phyloP scores from a whole-genome alignment of 2,329 filamentous ascomycete species.

The Trichoderma sp. region DNA sequence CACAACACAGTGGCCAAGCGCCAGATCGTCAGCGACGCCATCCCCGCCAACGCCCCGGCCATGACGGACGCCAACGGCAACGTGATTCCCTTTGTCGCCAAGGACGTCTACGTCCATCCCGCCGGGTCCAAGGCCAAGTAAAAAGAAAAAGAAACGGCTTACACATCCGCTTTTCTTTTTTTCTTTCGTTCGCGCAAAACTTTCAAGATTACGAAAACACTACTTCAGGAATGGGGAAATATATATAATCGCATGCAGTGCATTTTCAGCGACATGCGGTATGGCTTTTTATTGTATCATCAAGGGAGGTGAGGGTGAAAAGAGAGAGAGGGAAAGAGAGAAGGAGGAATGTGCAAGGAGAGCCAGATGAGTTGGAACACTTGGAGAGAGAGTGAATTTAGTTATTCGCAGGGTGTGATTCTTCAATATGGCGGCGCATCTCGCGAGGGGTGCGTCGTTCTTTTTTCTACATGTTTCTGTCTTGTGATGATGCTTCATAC shows the following conservation, averaged over 20 bases:
- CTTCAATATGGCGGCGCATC: constrained; percentile 16
- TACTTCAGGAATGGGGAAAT: neutral
- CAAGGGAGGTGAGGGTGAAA: neutral
- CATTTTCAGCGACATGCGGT: neutral
- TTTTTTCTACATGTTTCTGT: neutral
- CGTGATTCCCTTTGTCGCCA: constrained; percentile 49
- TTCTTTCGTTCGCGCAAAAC: neutral
- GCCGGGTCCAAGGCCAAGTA: neutral
- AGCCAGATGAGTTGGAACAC: constrained; percentile 12
- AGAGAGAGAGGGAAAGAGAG: neutral
- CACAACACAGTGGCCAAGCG: constrained; percentile 26
- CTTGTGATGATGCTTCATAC: neutral
- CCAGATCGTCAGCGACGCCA: constrained; percentile 4
- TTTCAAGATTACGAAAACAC: neutral
- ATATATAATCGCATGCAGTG: neutral
- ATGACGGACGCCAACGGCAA: constrained; percentile 53
- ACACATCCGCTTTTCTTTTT: neutral
- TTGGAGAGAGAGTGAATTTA: constrained; percentile 13
- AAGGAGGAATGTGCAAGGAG: constrained; percentile 23
- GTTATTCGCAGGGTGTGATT: constrained; percentile 25
- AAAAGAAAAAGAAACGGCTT: neutral
- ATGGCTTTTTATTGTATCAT: neutral
- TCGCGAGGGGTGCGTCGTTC: neutral
- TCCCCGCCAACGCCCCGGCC: constrained; percentile 43
- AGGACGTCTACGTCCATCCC: constrained; percentile 46